A percentile compares a stretch with the other conserved stretches of the same genome.
Conservation (phyloP, 768 basidiomycete genomes). For the Lyophyllum atratum region DNA sequence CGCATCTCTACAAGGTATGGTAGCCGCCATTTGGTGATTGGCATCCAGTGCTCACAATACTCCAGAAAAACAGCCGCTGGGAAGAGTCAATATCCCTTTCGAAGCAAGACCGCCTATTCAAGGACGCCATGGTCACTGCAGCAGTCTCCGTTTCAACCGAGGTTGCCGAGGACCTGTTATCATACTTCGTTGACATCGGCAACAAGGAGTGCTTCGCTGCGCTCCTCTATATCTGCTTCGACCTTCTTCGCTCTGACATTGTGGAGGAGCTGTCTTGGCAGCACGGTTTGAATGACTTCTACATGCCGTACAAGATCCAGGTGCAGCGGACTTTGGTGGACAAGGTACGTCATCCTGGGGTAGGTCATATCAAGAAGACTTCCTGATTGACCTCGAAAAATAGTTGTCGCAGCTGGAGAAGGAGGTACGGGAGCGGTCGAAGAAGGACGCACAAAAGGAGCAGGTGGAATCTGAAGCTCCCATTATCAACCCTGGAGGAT, state of each 20-base stretch:
- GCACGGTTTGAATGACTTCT: conserved; percentile 94
- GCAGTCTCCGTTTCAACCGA: conserved; percentile 83
- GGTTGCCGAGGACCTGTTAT: conserved; percentile 91
- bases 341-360: conserved; percentile 48
- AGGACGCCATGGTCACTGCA: conserved; percentile 93
- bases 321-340: conserved; percentile 77
- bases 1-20: conserved; percentile 90
- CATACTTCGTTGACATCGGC: conserved; percentile 97
- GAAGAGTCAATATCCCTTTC: conserved; percentile 95
- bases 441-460: conserved; percentile 88
- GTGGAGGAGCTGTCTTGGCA: conserved; percentile 97
- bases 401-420: conserved; percentile 82
- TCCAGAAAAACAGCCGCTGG: conserved; percentile 91
- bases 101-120: conserved; percentile 96
- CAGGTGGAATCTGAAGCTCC: conserved; percentile 83
- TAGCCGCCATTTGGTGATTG: not conserved
- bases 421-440: conserved; percentile 84
- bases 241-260: conserved; percentile 89
- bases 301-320: conserved; percentile 96
- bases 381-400: not conserved
- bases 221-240: conserved; percentile 89
- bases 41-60: not conserved
- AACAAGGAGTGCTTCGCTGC: conserved; percentile 98
- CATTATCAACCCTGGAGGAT: conserved; percentile 84
- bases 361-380: not conserved